Evolutionary conservation across 1,284 basidiomycete species (phyloP), one percentile per base, ranked within the genome.

Genomic region (Cutaneotrichosporon sp.): DNA sequence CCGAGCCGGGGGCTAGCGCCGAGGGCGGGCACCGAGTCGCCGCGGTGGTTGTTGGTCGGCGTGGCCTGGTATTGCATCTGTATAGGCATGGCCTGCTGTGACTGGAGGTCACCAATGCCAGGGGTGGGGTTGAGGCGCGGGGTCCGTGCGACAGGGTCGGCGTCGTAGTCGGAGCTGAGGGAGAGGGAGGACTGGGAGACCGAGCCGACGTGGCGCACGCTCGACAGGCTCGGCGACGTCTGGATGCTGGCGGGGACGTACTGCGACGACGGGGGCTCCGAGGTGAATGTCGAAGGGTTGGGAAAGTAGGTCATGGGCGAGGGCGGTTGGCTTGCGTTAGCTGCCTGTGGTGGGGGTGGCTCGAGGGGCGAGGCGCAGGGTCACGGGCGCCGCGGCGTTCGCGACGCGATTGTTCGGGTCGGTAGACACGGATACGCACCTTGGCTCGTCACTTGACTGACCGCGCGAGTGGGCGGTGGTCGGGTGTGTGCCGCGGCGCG

Each of bases 241-340:
- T 63, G 59, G 31, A 63, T 54, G 34, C 56, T 56, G 59, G 56
- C 27, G 4, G 54, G 51, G 31, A 46, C 25, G 34, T 56, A 25
- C 20, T 49, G 42, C 4, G 43, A 24, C 5, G 36, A 67, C 22
- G 52, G 59, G 1, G 71, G 54, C 45, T 67, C 63, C 25, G 58
- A 53, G 16, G 66, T 61, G 55, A 75, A 75, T 1, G 74, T 67
- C 16, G 74, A 74, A 11, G 73, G 75, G 58, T 73, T 74, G 34
- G 75, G 75, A 46, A 77, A 77, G 61, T 77, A 76, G 14, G 75
- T 76, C 53, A 77, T 74, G 9, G 75, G 75, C 10, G 72, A 74
- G 8, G 70, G 64, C 2, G 71, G 71, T 52, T 64, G 64, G 43
- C 70, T 69, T 42, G 38, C 16, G 38, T 42, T 42, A 42, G 38